Base-by-base conservation (phyloP, 1,284 basidiomycete species). In the Gomphus sp. region DNA sequence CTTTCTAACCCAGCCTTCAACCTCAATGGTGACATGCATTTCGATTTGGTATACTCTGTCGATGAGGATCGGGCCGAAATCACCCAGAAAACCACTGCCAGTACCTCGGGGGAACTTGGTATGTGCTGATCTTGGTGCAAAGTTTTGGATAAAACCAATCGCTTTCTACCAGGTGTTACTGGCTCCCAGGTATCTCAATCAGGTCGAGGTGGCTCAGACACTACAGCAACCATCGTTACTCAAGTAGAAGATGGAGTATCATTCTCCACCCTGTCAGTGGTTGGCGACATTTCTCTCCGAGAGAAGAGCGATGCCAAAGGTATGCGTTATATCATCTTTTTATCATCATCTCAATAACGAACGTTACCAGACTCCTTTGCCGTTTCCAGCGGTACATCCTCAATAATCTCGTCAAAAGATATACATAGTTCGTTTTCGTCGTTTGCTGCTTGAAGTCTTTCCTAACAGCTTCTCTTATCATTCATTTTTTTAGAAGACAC, bases 1-100 rank as follows among this genome's bases (percentile, higher is more conserved):
- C 64, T 72, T 44, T 61, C 66, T 10, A 69, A 67, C 59, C 71
- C 71, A 2, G 66, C 66, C n/a, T 72, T 72, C 65, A 70, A 68
- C 62, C 36, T 44, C 28, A 58, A 63, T 34, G 71, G 71, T 6
- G 70, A 72, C 54, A 60, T 72, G 4, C 59, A 71, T 10, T 69
- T 72, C 58, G 69, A 72, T 62, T 65, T 71, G 39, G 12, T 41
- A 14, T 41, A 41, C 39, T 41, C 39, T 12, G 4, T 14, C 39
- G 39, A 41, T 41, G 39, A 16, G 28, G 28, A 31, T 41, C 39
- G 5, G 11, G 39, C 8, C 12, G 39, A 1, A 41, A 41, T 12
- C 11, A 12, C 10, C 16, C 11, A 14, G 16, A 12, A 41, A 41
- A 12, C 2, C 11, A 14, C 9, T 5, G 39, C 39, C 39, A 6